Evolutionary conservation across 352 stramenopile genomes (phyloP).

Genomic region (Phytophthora foliorum): DNA sequence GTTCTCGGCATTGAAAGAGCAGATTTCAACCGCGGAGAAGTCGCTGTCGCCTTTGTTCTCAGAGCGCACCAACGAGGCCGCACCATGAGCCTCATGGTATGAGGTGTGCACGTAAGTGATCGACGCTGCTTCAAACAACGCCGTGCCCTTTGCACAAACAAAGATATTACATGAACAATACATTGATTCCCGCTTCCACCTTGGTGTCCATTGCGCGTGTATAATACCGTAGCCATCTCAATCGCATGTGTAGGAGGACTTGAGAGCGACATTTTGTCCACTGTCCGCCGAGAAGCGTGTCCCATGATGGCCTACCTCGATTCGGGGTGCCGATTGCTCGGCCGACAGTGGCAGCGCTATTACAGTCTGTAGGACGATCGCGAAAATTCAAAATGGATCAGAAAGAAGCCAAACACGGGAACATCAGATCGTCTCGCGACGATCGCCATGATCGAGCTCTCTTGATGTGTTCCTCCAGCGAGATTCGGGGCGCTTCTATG

Average conservation of each 20-base stretch:
- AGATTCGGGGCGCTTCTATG: conserved; percentile 18
- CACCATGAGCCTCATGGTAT: too few species aligned
- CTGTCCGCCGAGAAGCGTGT: not conserved
- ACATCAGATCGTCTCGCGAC: not conserved
- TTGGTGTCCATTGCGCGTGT: not conserved
- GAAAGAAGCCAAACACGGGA: not conserved
- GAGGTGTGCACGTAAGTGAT: not conserved
- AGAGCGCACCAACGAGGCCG: not conserved
- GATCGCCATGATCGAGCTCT: conserved; percentile 12
- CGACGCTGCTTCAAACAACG: conserved; percentile 4
- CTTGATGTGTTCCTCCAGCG: conserved; percentile 17
- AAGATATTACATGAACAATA: not conserved
- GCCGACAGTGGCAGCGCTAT: not conserved
- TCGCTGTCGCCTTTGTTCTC: conserved; percentile 12
- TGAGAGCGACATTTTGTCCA: conserved; percentile 1
- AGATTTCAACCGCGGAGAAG: conserved; percentile 15
- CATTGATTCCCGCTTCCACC: not conserved
- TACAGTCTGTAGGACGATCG: not conserved
- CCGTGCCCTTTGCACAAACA: not conserved
- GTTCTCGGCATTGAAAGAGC: conserved; percentile 9
- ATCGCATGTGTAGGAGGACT: too few species aligned
- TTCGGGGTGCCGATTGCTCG: not conserved
- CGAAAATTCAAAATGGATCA: not conserved
- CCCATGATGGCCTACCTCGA: not conserved
- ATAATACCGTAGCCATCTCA: not conserved